These are phyloP conservation scores for Leishmania braziliensis DNA, from an alignment of 208 protist genomes.

Conservation along the genomic window DNA sequence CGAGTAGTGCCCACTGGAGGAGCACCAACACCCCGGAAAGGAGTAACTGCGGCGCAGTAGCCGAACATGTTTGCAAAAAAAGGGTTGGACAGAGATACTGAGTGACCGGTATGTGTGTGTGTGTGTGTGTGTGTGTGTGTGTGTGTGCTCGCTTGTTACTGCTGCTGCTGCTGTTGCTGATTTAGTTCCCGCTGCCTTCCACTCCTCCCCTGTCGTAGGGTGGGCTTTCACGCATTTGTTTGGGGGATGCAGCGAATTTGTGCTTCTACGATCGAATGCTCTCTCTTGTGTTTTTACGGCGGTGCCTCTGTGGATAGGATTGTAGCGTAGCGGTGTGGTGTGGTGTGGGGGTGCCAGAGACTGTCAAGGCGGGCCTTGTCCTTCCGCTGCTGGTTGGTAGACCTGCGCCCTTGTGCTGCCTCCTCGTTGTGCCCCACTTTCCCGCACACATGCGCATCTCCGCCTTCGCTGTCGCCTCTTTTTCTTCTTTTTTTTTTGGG, in stretches of 20 bases:
- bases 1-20: background rate
- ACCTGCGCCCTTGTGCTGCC: background rate
- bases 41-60: background rate
- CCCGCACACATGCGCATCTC: background rate
- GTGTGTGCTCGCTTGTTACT: background rate
- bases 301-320: background rate
- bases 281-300: background rate
- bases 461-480: conserved; percentile 3
- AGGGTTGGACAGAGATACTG: background rate
- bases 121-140: background rate
- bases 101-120: background rate
- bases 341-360: background rate
- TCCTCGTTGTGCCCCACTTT: background rate
- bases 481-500: background rate
- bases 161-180: background rate
- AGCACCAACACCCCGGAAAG: background rate
- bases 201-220: background rate
- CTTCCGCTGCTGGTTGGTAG: background rate
- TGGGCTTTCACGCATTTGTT: background rate
- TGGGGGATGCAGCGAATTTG: background rate
- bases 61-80: background rate
- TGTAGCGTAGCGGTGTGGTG: too few species aligned
- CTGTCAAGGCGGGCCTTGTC: background rate
- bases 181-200: background rate
- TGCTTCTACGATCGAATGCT: background rate